phyloP scores from a whole-genome alignment of 169 alveolate genomes.

The Plasmodium fragile region DNA sequence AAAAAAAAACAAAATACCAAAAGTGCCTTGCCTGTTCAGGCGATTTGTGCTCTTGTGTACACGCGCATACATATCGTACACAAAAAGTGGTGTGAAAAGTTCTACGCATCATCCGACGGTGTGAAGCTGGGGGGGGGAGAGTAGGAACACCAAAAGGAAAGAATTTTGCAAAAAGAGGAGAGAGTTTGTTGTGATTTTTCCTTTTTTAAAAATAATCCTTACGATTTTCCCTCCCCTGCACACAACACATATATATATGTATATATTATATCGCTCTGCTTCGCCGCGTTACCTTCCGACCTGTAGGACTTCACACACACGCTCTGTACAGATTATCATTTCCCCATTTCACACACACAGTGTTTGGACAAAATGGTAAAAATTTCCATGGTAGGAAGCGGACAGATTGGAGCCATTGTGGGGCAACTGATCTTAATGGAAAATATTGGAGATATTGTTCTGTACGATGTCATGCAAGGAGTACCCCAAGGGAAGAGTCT shows the following conservation, averaged over 20 bases:
- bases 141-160: not conserved
- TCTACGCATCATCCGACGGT: not conserved
- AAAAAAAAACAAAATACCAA: not conserved
- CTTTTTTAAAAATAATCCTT: not conserved
- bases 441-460: conserved; percentile 86
- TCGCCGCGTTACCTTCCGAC: not conserved
- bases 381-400: conserved; percentile 87
- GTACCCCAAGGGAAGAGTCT: conserved; percentile 85
- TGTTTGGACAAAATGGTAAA: conserved; percentile 63
- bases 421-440: conserved; percentile 84
- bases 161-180: not conserved
- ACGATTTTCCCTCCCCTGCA: not conserved
- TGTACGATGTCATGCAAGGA: conserved; percentile 87
- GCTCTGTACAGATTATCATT: not conserved
- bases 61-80: not conserved
- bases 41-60: not conserved
- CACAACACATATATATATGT: not conserved
- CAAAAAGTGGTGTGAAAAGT: not conserved
- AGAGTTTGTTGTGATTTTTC: not conserved
- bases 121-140: not conserved
- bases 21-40: conserved; percentile 7
- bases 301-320: not conserved
- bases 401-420: conserved; percentile 88
- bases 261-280: no score
- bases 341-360: not conserved